Percentiles rank a stretch among this genome's conserved stretches.
phyloP scores from a whole-genome alignment of 2,329 filamentous ascomycete genomes.

The Colletotrichum sp. region DNA sequence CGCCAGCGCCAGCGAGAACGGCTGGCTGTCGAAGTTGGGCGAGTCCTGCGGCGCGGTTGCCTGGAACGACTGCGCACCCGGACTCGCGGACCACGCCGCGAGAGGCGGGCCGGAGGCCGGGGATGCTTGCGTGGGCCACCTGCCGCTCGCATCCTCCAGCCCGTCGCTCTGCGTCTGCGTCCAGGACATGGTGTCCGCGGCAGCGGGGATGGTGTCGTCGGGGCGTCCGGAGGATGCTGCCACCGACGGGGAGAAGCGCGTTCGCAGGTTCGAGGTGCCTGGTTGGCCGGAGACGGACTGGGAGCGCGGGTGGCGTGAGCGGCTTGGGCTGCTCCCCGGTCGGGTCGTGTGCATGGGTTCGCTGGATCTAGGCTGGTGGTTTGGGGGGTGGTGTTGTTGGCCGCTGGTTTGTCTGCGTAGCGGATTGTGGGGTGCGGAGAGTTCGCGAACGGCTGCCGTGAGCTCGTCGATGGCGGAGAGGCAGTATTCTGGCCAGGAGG shows the following conservation, averaged over 20 bases:
- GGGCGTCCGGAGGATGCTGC: not conserved
- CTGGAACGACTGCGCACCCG: not conserved
- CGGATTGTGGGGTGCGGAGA: conserved; percentile 3
- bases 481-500: conserved; percentile 38
- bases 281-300: not conserved
- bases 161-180: not conserved
- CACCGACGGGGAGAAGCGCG: conserved; percentile 3
- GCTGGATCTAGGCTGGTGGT: not conserved
- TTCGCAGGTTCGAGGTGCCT: not conserved
- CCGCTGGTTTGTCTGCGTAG: not conserved
- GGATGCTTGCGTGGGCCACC: not conserved
- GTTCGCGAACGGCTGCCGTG: conserved; percentile 31
- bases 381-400: not conserved
- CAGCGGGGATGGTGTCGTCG: not conserved
- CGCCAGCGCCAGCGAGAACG: not conserved
- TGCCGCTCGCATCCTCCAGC: not conserved
- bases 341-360: not conserved
- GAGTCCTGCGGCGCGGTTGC: not conserved
- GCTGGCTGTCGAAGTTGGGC: not conserved
- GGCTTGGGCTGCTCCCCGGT: not conserved
- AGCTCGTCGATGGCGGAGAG: conserved; percentile 35
- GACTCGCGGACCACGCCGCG: not conserved
- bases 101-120: not conserved
- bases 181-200: not conserved
- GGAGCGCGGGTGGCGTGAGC: not conserved